Evolutionary conservation across 805 yeast species (phyloP).

Genomic region (Tetrapisispora pingtungensis): DNA sequence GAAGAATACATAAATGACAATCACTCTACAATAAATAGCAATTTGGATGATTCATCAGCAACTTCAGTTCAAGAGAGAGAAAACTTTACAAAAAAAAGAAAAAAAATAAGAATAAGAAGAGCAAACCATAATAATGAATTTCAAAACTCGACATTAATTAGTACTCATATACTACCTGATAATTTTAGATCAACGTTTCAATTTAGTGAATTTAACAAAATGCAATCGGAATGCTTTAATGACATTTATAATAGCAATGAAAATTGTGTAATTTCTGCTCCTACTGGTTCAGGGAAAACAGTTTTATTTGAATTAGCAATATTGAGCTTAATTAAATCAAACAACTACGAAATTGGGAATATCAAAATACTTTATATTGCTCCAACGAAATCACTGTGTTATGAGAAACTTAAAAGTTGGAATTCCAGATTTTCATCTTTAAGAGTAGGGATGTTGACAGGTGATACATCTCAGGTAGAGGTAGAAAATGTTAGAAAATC

Average conservation of each 20-base stretch:
- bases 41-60: neutral
- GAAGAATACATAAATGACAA: neutral
- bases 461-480: conserved; percentile 41
- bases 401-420: conserved; percentile 42
- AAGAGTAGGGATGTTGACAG: conserved; percentile 42
- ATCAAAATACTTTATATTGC: conserved; percentile 40
- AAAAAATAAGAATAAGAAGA: conserved; percentile 5
- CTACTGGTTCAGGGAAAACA: conserved; percentile 54
- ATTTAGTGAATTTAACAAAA: conserved; percentile 31
- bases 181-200: conserved; percentile 21
- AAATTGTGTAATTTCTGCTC: conserved; percentile 43
- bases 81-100: neutral
- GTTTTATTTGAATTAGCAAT: conserved; percentile 46
- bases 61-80: neutral
- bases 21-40: neutral
- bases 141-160: neutral
- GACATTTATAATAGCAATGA: conserved; percentile 27
- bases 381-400: conserved; percentile 50
- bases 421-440: conserved; percentile 33
- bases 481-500: conserved; percentile 38
- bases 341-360: conserved; percentile 7
- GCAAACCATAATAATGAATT: neutral
- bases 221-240: conserved; percentile 41
- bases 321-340: conserved; percentile 25
- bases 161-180: conserved; percentile 28